Percentiles rank a stretch among this genome's conserved stretches.
Evolutionary conservation across 2,329 filamentous ascomycete species (phyloP).

Genomic region (Onygenales sp.): DNA sequence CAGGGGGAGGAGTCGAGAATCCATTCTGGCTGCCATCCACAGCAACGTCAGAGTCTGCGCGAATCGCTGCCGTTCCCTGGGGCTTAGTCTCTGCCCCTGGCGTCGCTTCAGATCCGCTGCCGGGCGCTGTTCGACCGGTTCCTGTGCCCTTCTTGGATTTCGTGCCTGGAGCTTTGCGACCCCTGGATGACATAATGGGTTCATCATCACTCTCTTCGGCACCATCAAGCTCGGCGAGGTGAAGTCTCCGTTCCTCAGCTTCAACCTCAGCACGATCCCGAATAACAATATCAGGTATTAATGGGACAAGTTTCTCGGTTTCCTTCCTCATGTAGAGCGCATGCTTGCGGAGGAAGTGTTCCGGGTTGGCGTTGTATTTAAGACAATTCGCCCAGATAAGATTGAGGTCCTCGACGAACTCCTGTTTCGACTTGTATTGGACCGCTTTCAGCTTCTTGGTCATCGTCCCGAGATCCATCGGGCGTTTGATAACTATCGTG

Average conservation of each 20-base stretch:
- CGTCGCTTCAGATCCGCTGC: conserved; percentile 68
- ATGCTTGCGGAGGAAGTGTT: conserved; percentile 81
- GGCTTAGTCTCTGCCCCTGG: conserved; percentile 43
- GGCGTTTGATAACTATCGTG: conserved; percentile 74
- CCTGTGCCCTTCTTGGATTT: conserved; percentile 61
- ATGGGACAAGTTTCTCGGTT: conserved; percentile 87
- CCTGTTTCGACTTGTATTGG: conserved; percentile 77
- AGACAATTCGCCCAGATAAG: conserved; percentile 97
- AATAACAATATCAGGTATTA: conserved; percentile 89
- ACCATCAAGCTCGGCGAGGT: conserved; percentile 70
- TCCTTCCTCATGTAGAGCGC: conserved; percentile 95
- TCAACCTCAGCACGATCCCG: conserved; percentile 90
- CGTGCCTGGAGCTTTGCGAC: conserved; percentile 73
- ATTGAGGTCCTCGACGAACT: conserved; percentile 88
- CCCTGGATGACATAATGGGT: conserved; percentile 95
- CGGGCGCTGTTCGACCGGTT: conserved; percentile 56
- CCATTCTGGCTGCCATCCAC: conserved; percentile 73
- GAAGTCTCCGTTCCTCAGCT: conserved; percentile 69
- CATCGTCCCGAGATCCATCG: conserved; percentile 97
- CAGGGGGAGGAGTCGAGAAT: conserved; percentile 71
- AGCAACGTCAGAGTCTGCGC: conserved; percentile 62
- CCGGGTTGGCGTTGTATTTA: conserved; percentile 85
- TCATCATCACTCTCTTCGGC: conserved; percentile 93
- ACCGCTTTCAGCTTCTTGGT: conserved; percentile 88
- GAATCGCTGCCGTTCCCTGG: conserved; percentile 38